These are phyloP conservation scores for Penicillium nordicum DNA, from an alignment of 2,329 filamentous ascomycete species.

Conservation along the genomic window DNA sequence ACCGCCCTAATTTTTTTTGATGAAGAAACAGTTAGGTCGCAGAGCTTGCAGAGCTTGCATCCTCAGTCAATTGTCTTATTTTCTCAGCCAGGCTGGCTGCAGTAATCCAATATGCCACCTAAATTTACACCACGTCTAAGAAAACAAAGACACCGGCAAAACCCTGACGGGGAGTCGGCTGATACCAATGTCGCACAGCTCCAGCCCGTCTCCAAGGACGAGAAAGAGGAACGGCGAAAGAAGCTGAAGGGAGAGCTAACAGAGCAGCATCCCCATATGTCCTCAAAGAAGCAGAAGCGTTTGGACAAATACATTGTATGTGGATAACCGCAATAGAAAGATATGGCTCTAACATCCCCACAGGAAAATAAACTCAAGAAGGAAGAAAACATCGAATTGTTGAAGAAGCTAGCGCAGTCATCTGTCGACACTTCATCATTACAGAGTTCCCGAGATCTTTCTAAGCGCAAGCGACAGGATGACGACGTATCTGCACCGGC, in stretches of 20 bases:
- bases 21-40: slow-evolving; percentile 4
- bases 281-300: slow-evolving; percentile 64
- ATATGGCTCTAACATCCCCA: slow-evolving; percentile 16
- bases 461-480: slow-evolving; percentile 65
- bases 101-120: slow-evolving; percentile 33
- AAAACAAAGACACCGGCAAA: slow-evolving; percentile 52
- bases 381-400: slow-evolving; percentile 80
- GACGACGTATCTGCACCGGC: slow-evolving; percentile 31
- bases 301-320: slow-evolving; percentile 65
- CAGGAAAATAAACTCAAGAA: slow-evolving; percentile 87
- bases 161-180: slow-evolving; percentile 38
- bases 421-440: slow-evolving; percentile 81
- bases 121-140: slow-evolving; percentile 56
- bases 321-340: slow-evolving; percentile 3
- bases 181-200: slow-evolving; percentile 45
- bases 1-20: slow-evolving; percentile 25
- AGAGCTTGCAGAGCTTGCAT: slow-evolving; percentile 3
- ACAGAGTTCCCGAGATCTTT: slow-evolving; percentile 72
- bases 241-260: slow-evolving; percentile 54
- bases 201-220: slow-evolving; percentile 47
- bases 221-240: slow-evolving; percentile 52
- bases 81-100: slow-evolving; percentile 13
- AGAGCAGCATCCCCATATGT: slow-evolving; percentile 55
- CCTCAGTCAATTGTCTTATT: slow-evolving; percentile 4
- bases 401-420: slow-evolving; percentile 75